Evolutionary conservation across 2,329 filamentous ascomycete species (phyloP).

Genomic region (Calonectria hawksworthii): DNA sequence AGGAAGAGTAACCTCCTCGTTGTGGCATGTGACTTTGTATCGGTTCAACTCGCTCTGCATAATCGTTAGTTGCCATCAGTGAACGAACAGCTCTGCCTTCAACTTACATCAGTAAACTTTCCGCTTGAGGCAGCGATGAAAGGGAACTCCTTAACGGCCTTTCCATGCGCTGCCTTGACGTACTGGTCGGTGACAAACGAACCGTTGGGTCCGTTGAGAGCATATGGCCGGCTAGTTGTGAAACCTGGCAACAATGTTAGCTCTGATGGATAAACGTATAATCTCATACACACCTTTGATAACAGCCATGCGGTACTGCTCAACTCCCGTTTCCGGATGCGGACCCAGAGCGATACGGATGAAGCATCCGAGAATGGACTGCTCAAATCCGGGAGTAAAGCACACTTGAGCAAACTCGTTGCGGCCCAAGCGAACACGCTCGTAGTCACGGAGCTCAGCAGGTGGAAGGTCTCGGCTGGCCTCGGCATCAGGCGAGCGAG

Average conservation of each 20-base stretch:
- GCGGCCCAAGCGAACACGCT: constrained; percentile 86
- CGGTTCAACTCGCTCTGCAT: constrained; percentile 81
- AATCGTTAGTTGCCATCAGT: constrained; percentile 41
- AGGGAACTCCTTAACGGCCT: constrained; percentile 86
- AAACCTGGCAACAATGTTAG: constrained; percentile 71
- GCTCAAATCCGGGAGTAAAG: constrained; percentile 92
- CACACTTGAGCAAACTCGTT: constrained; percentile 91
- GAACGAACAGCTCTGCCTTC: too few relatives aligned
- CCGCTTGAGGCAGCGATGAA: constrained; percentile 93
- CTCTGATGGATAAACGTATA: not conserved
- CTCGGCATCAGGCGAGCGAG: constrained; percentile 72
- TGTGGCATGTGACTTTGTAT: constrained; percentile 81
- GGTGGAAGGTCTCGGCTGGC: constrained; percentile 78
- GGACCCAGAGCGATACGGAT: constrained; percentile 87
- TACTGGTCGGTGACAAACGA: constrained; percentile 89
- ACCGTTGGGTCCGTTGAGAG: constrained; percentile 83
- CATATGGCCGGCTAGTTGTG: constrained; percentile 83
- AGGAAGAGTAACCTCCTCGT: constrained; percentile 80
- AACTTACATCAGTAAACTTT: constrained; percentile 81
- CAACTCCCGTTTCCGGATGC: constrained; percentile 78
- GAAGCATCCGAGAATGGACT: constrained; percentile 86
- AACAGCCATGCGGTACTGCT: constrained; percentile 88
- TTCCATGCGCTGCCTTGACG: constrained; percentile 84
- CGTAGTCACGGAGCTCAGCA: constrained; percentile 83
- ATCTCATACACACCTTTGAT: constrained; percentile 77